These are phyloP conservation scores for Psilocybe subaeruginosa DNA, from an alignment of 768 basidiomycete genomes.

Conservation along the genomic window DNA sequence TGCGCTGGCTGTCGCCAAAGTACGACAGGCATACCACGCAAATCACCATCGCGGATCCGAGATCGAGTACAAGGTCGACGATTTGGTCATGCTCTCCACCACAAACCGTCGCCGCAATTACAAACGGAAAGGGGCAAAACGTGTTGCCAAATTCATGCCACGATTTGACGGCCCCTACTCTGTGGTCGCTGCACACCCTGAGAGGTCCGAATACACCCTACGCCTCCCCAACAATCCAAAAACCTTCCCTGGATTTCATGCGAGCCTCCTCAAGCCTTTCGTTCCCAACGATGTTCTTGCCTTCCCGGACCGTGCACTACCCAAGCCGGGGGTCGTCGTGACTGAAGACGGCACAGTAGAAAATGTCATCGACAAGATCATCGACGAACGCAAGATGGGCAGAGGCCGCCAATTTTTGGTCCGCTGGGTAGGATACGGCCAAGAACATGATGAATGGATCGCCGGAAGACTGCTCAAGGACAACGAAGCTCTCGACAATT, in stretches of 20 bases:
- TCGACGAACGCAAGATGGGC: constrained; percentile 25
- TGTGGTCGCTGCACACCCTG: constrained; percentile 9
- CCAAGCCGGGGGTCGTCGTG: neutral
- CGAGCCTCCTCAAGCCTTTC: constrained; percentile 28
- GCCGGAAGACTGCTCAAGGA: constrained; percentile 22
- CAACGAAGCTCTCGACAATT: constrained; percentile 25
- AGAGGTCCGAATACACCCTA: constrained; percentile 29
- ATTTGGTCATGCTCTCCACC: constrained; percentile 40
- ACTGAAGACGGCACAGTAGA: constrained; percentile 12
- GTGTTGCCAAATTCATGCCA: constrained; percentile 45
- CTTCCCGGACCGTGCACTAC: constrained; percentile 27
- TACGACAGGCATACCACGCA: constrained; percentile 30
- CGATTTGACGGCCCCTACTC: constrained; percentile 32
- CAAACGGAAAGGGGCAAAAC: constrained; percentile 26
- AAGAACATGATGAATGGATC: constrained; percentile 31
- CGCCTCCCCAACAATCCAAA: constrained; percentile 28
- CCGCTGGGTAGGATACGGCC: constrained; percentile 31
- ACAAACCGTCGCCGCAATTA: constrained; percentile 31
- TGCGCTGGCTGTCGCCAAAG: neutral
- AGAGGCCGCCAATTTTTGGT: constrained; percentile 33
- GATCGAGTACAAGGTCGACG: constrained; percentile 31
- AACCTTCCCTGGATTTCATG: constrained; percentile 36
- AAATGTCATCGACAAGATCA: constrained; percentile 29
- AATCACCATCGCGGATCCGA: constrained; percentile 25
- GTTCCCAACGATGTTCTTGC: constrained; percentile 28